phyloP scores from a whole-genome alignment of 139 green algal genomes.

The Chlamydomonas schloesseri region DNA sequence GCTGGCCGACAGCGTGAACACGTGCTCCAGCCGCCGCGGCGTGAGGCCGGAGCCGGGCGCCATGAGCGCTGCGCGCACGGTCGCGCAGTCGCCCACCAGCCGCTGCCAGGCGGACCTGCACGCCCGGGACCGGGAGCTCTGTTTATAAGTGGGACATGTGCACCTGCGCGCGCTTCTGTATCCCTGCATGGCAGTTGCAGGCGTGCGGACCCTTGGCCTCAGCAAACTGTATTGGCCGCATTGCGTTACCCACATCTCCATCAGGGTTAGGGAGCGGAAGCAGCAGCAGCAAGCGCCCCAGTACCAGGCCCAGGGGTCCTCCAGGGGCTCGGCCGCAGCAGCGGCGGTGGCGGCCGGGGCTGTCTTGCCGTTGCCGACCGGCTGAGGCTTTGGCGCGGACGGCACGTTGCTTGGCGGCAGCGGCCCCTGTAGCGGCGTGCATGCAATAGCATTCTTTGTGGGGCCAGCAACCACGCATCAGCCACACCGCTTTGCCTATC shows the following conservation, averaged over 20 bases:
- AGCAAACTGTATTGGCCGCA: too few species aligned
- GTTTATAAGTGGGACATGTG: too few species aligned
- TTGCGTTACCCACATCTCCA: background rate
- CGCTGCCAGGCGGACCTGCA: background rate
- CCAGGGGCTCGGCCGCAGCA: background rate
- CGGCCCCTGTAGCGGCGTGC: background rate
- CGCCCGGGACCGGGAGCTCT: too few species aligned
- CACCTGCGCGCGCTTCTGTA: too few species aligned
- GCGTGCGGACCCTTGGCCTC: too few species aligned
- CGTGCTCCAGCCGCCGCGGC: background rate
- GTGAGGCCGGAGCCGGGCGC: background rate
- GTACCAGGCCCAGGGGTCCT: background rate
- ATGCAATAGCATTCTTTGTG: background rate
- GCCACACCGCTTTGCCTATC: background rate
- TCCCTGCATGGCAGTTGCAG: too few species aligned
- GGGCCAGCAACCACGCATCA: background rate
- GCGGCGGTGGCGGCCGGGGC: too few species aligned
- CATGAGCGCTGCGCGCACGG: background rate
- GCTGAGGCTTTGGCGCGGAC: background rate
- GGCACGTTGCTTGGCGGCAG: background rate
- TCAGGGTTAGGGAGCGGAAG: background rate
- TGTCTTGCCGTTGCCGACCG: background rate
- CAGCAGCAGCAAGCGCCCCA: slow-evolving; percentile 24
- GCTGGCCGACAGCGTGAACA: background rate
- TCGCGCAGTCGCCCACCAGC: background rate